phyloP scores from a whole-genome alignment of 2,329 filamentous ascomycete species.

The Grosmannia huntii region DNA sequence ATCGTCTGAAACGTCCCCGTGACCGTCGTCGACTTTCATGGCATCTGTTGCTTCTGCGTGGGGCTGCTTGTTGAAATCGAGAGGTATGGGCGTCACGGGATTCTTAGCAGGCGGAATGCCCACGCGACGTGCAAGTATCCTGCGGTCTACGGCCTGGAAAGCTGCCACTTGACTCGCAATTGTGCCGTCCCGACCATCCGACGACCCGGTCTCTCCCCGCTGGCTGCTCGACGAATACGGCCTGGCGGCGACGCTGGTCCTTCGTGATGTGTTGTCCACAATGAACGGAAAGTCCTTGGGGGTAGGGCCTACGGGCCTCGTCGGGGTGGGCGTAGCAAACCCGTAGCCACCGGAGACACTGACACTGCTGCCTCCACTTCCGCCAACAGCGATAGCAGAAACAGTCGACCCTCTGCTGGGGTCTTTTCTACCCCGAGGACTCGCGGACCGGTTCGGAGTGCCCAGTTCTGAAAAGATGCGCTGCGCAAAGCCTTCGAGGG shows the following conservation, averaged over 20 bases:
- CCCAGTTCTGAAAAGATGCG: slow-evolving; percentile 47
- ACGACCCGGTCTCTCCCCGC: slow-evolving; percentile 15
- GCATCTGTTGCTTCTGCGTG: slow-evolving; percentile 4
- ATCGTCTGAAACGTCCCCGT: not conserved
- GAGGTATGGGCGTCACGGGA: slow-evolving; percentile 30
- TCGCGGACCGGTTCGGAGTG: slow-evolving; percentile 37
- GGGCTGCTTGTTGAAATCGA: slow-evolving; percentile 27
- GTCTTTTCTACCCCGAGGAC: slow-evolving; percentile 39
- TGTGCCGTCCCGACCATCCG: slow-evolving; percentile 19
- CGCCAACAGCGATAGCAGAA: not conserved
- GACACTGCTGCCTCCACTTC: not conserved
- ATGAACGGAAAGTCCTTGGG: slow-evolving; percentile 30
- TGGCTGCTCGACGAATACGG: slow-evolving; percentile 24
- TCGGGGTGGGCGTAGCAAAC: slow-evolving; percentile 18
- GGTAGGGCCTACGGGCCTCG: slow-evolving; percentile 20
- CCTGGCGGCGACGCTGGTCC: slow-evolving; percentile 20
- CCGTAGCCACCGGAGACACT: slow-evolving; percentile 14
- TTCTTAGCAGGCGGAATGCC: slow-evolving; percentile 29
- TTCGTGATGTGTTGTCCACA: slow-evolving; percentile 19
- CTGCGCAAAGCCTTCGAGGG: slow-evolving; percentile 49
- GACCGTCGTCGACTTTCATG: slow-evolving; percentile 3
- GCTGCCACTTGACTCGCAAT: slow-evolving; percentile 41
- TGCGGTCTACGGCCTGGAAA: slow-evolving; percentile 52
- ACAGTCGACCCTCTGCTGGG: slow-evolving; percentile 9
- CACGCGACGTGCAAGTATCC: slow-evolving; percentile 43